Evolutionary conservation across 179 eudicot genomes (phyloP), one percentile per base, ranked within the genome.

Genomic region (Nepenthes alata): DNA sequence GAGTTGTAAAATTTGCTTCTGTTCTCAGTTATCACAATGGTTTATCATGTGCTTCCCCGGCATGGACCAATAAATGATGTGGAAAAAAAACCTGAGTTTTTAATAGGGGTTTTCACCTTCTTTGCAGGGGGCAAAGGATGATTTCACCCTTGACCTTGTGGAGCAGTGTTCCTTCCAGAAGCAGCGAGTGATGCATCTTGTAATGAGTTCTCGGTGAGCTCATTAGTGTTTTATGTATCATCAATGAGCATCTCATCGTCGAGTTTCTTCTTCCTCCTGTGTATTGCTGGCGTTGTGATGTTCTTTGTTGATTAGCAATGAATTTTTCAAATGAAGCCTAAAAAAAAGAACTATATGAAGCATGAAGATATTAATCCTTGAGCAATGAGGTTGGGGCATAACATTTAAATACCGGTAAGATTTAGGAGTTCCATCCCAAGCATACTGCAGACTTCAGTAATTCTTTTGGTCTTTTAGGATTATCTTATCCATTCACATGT

Each of bases 141-240:
- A 90, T 70, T 90, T 90, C 58, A 90, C 97, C 10, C 86, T 85
- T 16, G 97, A 90, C 80, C 97, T 90, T 70, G 97, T 90, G 73
- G 97, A 90, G 74, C 97, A 90, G 71, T 90, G 97, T 69, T 90
- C 95, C 57, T 90, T 90, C 61, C 95, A 90, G 58, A 87, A 90
- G 80, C 87, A 90, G 64, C 77, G 81, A 71, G 82, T 88, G 35
- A 88, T 90, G 97, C 97, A 90, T 73, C 88, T 90, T 64, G 85
- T 78, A 52, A 73, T 90, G 81, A 77, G 81, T 74, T 90, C 95
- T 49, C 83, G 90, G 97, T 87, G 81, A 71, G 72, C 41, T 37
- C 44, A 4, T 16, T 48, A 4, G 53, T 15, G 25, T 52, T 52
- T 52, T 15, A 3, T 15, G 34, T 15, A 2, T 48, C 52, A 11